A percentile compares a stretch with the other conserved stretches of the same genome.
These are phyloP conservation scores for Amanita rimosa DNA, from an alignment of 768 basidiomycete species.

Conservation along the genomic window DNA sequence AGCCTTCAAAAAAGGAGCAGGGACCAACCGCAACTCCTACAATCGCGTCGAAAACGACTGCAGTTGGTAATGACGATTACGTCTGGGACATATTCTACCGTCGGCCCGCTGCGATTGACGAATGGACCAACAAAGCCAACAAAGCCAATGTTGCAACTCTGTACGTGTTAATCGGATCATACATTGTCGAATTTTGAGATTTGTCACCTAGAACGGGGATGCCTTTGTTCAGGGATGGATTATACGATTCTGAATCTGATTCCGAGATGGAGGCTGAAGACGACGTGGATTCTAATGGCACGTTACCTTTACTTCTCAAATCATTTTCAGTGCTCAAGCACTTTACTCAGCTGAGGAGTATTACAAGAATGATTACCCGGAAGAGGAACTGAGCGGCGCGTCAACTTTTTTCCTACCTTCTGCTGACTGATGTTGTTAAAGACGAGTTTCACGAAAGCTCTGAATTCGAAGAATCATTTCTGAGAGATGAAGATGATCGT, in stretches of 20 bases:
- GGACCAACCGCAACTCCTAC: conserved; percentile 7
- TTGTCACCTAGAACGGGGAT: conserved; percentile 44
- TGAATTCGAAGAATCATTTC: conserved; percentile 30
- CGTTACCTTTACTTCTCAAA: not conserved
- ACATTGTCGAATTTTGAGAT: not conserved
- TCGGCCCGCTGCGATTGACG: conserved; percentile 43
- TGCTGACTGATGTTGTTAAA: conserved; percentile 12
- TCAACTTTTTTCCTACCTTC: conserved; percentile 15
- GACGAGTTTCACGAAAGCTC: conserved; percentile 50
- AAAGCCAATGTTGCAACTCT: conserved; percentile 49
- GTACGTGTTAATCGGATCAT: conserved; percentile 26
- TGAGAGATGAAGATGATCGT: conserved; percentile 17
- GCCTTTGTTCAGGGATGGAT: conserved; percentile 42
- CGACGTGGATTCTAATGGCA: conserved; percentile 81
- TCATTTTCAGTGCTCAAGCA: not conserved
- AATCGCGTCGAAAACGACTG: not conserved
- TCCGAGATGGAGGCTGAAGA: conserved; percentile 64
- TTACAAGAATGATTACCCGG: conserved; percentile 80
- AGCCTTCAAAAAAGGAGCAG: conserved; percentile 2
- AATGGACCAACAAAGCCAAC: conserved; percentile 45
- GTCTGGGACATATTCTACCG: conserved; percentile 84
- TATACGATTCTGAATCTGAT: conserved; percentile 51
- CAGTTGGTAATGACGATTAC: conserved; percentile 37
- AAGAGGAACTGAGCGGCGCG: conserved; percentile 42
- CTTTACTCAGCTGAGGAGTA: conserved; percentile 57